phyloP scores from a whole-genome alignment of 2,329 filamentous ascomycete species.

The Colletotrichum chlorophyti region DNA sequence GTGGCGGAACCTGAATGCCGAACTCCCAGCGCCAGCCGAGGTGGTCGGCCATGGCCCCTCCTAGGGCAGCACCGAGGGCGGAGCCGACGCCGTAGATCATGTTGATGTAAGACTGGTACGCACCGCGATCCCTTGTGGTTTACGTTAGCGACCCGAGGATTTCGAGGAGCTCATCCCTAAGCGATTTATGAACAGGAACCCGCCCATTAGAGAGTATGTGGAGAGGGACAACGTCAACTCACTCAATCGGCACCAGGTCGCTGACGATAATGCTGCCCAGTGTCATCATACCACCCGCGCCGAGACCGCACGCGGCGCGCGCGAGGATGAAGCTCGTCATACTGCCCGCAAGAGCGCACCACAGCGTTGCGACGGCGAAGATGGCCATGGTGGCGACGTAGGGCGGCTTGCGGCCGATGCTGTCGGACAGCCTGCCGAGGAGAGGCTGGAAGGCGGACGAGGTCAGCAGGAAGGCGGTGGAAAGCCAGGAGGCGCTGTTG shows the following conservation, averaged over 20 bases:
- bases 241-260: slow-evolving; percentile 77
- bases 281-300: slow-evolving; percentile 74
- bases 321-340: slow-evolving; percentile 76
- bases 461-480: slow-evolving; percentile 79
- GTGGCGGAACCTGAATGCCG: slow-evolving; percentile 62
- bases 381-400: slow-evolving; percentile 70
- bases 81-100: slow-evolving; percentile 66
- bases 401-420: slow-evolving; percentile 70
- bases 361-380: slow-evolving; percentile 70
- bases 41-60: slow-evolving; percentile 72
- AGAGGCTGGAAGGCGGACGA: slow-evolving; percentile 79
- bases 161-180: too few species aligned
- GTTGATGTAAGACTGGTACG: slow-evolving; percentile 76
- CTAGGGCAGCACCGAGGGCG: slow-evolving; percentile 70
- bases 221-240: slow-evolving; percentile 38
- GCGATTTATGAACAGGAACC: background rate
- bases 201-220: background rate
- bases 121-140: too few species aligned
- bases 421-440: slow-evolving; percentile 76
- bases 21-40: slow-evolving; percentile 80
- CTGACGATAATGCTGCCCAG: slow-evolving; percentile 75
- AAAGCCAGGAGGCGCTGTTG: slow-evolving; percentile 83
- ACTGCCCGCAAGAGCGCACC: slow-evolving; percentile 71
- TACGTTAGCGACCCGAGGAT: too few species aligned
- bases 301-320: slow-evolving; percentile 73